Evolutionary conservation across 192 early-diverging fungal genomes (phyloP), one percentile per base, ranked within the genome.

Genomic region (Umbelopsis vinacea): DNA sequence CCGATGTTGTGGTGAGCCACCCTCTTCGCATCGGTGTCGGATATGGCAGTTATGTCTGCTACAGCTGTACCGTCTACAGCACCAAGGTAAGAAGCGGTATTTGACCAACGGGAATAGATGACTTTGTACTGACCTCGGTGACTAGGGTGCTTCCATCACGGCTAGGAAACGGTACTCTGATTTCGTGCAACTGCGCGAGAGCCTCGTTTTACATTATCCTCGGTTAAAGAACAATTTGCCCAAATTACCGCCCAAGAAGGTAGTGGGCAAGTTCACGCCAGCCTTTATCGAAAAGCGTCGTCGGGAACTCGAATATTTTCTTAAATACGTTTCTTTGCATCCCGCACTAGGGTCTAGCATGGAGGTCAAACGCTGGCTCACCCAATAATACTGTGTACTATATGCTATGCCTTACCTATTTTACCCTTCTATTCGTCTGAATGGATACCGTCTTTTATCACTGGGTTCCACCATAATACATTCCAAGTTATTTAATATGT

Each of bases 231-330:
- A 68, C 48, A 78, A 76, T 24, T 72, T 86, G 66, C 85, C 85
- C 26, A 81, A 84, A 26, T 54, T 86, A 11, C 85, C 85, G 1
- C 85, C 85, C 21, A 86, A 86, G 67, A 82, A 82, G 33, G 78
- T 86, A 0, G 81, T 86, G 60, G 71, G 71, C 40, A 84, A 82
- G 66, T 86, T 86, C 53, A 76, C 74, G 15, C 85, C 85, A 2
- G 73, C 76, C 15, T 86, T 86, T 78, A 69, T 86, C 22, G 85
- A 86, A 66, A 81, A 82, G 53, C 54, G 85, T 45, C 71, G 82
- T 43, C 57, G 82, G 10, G 85, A 86, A 54, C 52, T 86, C 15
- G 82, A 86, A 53, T 86, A 86, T 70, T 86, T 86, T 73, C 77
- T 86, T 50, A 80, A 83, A 50, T 86, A 81, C 75, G 75, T 86